A percentile compares a stretch with the other conserved stretches of the same genome.
phyloP scores from a whole-genome alignment of 1,284 basidiomycete genomes.

The Marasmius oreades region DNA sequence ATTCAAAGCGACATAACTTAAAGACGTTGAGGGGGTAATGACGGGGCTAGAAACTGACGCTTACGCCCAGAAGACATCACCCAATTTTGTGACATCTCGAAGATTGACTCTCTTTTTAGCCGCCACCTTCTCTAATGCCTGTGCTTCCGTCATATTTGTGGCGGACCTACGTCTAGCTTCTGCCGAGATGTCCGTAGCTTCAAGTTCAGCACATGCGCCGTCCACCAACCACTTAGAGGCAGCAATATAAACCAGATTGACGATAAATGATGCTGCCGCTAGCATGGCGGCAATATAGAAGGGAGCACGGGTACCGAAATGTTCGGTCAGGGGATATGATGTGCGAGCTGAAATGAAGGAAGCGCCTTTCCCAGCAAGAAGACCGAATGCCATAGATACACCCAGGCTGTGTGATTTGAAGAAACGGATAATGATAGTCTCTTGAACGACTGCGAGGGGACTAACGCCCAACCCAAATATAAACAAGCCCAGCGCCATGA shows the following conservation, averaged over 20 bases:
- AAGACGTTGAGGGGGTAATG: constrained; percentile 3
- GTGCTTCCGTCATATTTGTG: constrained; percentile 49
- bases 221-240: constrained; percentile 61
- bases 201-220: constrained; percentile 56
- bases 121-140: constrained; percentile 63
- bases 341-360: constrained; percentile 74
- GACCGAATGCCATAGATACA: constrained; percentile 73
- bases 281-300: constrained; percentile 69
- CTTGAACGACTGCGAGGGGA: constrained; percentile 74
- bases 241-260: constrained; percentile 66
- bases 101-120: constrained; percentile 60
- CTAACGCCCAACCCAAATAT: constrained; percentile 77
- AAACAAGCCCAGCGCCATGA: constrained; percentile 72
- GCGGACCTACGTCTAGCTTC: constrained; percentile 45
- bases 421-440: constrained; percentile 78
- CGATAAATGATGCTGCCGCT: constrained; percentile 58
- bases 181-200: constrained; percentile 54
- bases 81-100: constrained; percentile 58
- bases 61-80: constrained; percentile 79
- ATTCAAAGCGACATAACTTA: constrained; percentile 68
- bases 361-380: constrained; percentile 73
- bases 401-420: constrained; percentile 77
- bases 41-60: constrained; percentile 21
- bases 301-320: constrained; percentile 64
- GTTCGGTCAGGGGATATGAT: constrained; percentile 71